These are phyloP conservation scores for Aspergillus heteromorphus DNA, from an alignment of 495 filamentous ascomycete species.

Conservation along the genomic window DNA sequence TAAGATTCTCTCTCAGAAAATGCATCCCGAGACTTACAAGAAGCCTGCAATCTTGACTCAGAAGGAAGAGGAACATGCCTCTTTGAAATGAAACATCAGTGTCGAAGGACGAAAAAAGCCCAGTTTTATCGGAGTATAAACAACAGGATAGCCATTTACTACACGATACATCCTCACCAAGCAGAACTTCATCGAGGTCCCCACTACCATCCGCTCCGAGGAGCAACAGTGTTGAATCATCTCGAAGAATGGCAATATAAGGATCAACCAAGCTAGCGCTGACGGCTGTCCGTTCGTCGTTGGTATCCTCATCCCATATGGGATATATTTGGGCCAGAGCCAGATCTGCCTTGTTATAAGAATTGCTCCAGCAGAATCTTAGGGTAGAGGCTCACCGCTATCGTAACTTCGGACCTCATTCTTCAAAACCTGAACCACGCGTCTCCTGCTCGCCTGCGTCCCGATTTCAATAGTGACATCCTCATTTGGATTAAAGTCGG, in stretches of 20 bases:
- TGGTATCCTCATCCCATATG: slow-evolving; percentile 81
- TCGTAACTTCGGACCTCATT: slow-evolving; percentile 86
- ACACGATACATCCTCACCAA: slow-evolving; percentile 45
- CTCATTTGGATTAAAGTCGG: slow-evolving; percentile 85
- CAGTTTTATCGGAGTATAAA: slow-evolving; percentile 64
- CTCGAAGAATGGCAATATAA: slow-evolving; percentile 76
- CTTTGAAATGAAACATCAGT: slow-evolving; percentile 37
- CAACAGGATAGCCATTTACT: slow-evolving; percentile 76
- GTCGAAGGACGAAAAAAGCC: slow-evolving; percentile 44
- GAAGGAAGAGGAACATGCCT: slow-evolving; percentile 64
- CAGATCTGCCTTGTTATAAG: slow-evolving; percentile 52
- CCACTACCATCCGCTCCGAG: slow-evolving; percentile 70
- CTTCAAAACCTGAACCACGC: slow-evolving; percentile 78
- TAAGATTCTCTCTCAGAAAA: not conserved
- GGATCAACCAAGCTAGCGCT: slow-evolving; percentile 84
- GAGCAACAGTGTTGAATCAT: slow-evolving; percentile 72
- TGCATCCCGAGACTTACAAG: slow-evolving; percentile 49
- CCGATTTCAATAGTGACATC: slow-evolving; percentile 79
- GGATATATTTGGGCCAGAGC: slow-evolving; percentile 84
- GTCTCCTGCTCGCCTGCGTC: slow-evolving; percentile 63
- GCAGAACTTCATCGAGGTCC: slow-evolving; percentile 78
- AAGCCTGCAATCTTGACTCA: slow-evolving; percentile 64
- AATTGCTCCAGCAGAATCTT: not conserved
- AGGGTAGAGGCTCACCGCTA: slow-evolving; percentile 54
- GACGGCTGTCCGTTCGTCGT: slow-evolving; percentile 66